These are phyloP conservation scores for Phoma sp. DNA, from an alignment of 2,329 filamentous ascomycete genomes.

Conservation along the genomic window DNA sequence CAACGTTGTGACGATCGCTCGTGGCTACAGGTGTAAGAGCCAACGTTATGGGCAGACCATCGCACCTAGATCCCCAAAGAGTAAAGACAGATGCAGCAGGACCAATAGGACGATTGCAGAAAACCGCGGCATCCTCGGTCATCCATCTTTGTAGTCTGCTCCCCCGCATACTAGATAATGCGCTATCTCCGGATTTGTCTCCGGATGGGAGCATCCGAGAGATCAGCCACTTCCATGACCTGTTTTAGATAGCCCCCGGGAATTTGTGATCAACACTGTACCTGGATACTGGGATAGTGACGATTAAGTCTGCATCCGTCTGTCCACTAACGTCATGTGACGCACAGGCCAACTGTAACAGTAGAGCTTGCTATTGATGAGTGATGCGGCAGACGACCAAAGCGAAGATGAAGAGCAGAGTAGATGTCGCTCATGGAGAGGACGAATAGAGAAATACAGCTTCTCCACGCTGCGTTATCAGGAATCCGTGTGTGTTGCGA, in stretches of 20 bases:
- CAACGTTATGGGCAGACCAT: not conserved
- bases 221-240: constrained; percentile 9
- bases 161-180: constrained; percentile 3
- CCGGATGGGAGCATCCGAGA: constrained; percentile 4
- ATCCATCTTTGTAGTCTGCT: not conserved
- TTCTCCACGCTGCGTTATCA: too few species aligned
- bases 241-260: not conserved
- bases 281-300: not conserved
- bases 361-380: too few species aligned
- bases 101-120: not conserved
- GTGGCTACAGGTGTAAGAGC: not conserved
- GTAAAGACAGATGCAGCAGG: not conserved
- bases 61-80: constrained; percentile 9
- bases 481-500: too few species aligned
- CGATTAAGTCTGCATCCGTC: not conserved
- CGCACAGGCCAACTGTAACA: too few species aligned
- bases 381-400: too few species aligned
- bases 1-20: constrained; percentile 2
- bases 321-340: too few species aligned
- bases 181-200: constrained; percentile 5
- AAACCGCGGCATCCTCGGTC: constrained; percentile 12
- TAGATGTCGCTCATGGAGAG: too few species aligned
- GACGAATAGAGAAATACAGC: too few species aligned
- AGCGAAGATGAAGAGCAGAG: too few species aligned
- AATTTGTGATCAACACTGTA: not conserved